Percentiles rank a stretch among this genome's conserved stretches.
Evolutionary conservation across 495 filamentous ascomycete species (phyloP).

Genomic region (Saxispiralis lemnorum): DNA sequence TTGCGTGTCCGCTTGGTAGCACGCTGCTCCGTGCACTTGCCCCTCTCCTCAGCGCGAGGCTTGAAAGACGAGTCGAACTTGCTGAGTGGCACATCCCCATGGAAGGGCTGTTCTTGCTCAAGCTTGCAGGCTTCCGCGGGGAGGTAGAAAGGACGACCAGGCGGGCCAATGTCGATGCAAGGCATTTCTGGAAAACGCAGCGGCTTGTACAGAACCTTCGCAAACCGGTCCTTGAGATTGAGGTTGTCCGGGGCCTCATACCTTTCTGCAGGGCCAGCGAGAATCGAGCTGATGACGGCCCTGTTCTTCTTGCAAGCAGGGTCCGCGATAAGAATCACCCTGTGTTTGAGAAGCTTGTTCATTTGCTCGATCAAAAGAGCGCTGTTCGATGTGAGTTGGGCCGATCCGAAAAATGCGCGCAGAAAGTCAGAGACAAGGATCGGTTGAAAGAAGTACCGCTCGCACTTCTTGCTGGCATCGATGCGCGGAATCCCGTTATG

Average conservation of each 20-base stretch:
- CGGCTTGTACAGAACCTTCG: not conserved
- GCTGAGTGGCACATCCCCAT: not conserved
- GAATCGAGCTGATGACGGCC: no score
- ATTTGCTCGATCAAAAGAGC: no score
- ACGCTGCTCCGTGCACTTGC: not conserved
- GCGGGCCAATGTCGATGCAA: conserved; percentile 1
- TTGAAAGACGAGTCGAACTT: not conserved
- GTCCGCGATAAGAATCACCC: no score
- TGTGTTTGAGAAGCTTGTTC: no score
- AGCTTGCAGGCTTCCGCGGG: conserved; percentile 3
- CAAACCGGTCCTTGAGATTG: not conserved
- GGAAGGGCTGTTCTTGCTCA: not conserved
- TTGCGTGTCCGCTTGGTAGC: not conserved
- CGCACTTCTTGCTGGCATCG: not conserved
- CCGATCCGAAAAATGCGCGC: no score
- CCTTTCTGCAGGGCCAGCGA: no score
- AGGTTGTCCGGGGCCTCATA: not conserved
- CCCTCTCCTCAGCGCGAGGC: not conserved
- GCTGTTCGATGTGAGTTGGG: no score
- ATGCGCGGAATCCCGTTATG: not conserved
- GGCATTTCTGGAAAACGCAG: not conserved
- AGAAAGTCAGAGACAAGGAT: conserved; percentile 3
- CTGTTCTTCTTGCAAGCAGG: no score
- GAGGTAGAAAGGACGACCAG: not conserved
- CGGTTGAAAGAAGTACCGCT: conserved; percentile 1